Conservation (phyloP, 768 basidiomycete genomes). For the Strobilomyces confusus region DNA sequence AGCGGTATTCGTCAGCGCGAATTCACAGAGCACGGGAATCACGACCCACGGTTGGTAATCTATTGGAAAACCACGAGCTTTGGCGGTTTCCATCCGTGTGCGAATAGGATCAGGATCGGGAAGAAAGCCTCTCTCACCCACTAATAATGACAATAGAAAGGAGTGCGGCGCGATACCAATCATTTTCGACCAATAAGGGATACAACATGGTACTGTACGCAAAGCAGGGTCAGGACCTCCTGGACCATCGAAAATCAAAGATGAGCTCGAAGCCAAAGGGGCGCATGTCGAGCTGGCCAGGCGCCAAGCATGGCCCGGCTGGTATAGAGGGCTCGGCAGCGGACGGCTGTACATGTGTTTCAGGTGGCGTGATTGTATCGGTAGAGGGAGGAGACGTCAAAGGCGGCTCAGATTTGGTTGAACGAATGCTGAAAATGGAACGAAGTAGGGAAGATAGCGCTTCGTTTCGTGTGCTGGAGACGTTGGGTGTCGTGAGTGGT, state of each 20-base stretch:
- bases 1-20: neutral
- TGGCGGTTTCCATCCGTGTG: too few species aligned
- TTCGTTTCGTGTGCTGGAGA: conserved; percentile 9
- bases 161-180: conserved; percentile 10
- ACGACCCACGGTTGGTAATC: neutral
- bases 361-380: neutral
- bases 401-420: conserved; percentile 1
- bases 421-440: conserved; percentile 20
- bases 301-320: too few species aligned
- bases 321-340: conserved; percentile 11
- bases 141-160: neutral
- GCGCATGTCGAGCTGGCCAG: too few species aligned
- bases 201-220: conserved; percentile 20
- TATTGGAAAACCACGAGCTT: too few species aligned
- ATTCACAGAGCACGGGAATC: neutral
- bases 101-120: neutral
- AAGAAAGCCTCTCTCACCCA: neutral
- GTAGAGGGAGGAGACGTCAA: neutral
- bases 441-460: conserved; percentile 25
- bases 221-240: conserved; percentile 15
- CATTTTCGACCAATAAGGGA: conserved; percentile 11
- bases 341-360: conserved; percentile 5
- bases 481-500: conserved; percentile 6
- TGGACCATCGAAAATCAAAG: too few species aligned
- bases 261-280: conserved; percentile 70